Evolutionary conservation across 306 rosid genomes (phyloP).

Genomic region (Lathyrus aphaca): DNA sequence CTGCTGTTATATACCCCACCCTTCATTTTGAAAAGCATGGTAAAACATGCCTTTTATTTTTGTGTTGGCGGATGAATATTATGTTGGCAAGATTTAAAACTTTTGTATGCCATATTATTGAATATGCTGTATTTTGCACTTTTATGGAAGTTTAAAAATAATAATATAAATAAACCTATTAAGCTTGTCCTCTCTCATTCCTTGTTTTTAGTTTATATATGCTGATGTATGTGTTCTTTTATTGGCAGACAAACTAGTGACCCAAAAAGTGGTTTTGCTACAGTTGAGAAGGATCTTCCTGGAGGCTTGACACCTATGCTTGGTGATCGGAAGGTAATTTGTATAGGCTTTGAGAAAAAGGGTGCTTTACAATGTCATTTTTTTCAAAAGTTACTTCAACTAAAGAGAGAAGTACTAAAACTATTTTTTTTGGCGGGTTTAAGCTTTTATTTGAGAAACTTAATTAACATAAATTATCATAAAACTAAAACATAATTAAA

Average conservation of each 20-base stretch:
- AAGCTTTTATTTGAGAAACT: background rate
- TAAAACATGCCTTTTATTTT: background rate
- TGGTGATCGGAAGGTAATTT: conserved; percentile 87
- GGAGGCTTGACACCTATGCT: conserved; percentile 99
- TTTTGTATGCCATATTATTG: conserved; percentile 1
- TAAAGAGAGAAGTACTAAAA: background rate
- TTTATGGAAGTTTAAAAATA: background rate
- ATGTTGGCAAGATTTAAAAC: background rate
- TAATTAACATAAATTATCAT: background rate
- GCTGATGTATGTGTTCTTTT: conserved; percentile 13
- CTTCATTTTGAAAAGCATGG: background rate
- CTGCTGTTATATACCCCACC: background rate
- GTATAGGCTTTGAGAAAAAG: background rate
- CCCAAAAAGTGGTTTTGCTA: conserved; percentile 95
- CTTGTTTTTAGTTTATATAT: conserved; percentile 14
- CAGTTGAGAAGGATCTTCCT: conserved; percentile 92
- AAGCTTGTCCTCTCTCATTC: conserved; percentile 19
- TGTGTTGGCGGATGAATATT: background rate
- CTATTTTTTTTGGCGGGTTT: background rate
- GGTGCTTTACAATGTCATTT: background rate
- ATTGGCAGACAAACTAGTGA: conserved; percentile 91
- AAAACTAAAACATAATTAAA: background rate
- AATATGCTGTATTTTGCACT: background rate
- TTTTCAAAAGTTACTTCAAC: background rate
- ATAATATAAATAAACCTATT: background rate